Evolutionary conservation across 805 yeast species (phyloP), one percentile per base, ranked within the genome.

Genomic region (Kluyveromyces wickerhamii): DNA sequence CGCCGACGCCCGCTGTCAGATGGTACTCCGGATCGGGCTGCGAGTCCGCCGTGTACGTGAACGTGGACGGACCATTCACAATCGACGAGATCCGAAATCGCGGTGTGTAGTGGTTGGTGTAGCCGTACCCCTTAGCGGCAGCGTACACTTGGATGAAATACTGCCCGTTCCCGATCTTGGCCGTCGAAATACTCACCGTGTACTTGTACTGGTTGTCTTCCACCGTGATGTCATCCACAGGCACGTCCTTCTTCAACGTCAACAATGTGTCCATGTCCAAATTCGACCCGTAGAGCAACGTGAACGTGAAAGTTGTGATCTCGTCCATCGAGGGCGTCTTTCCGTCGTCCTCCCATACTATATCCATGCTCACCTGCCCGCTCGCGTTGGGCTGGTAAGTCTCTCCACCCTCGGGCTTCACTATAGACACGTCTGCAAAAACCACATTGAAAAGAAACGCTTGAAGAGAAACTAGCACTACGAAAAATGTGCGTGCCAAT

Each of bases 61-160:
- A 54, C n/a, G 62, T 50, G 11, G 59, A 44, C 10, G 39, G 44
- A 1, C 77, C 35, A 27, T 96, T 96, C 0, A 76, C 60, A 94
- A 89, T 82, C 8, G 79, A 86, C 0, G 66, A 54, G 40, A 89
- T 62, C 18, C 54, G 40, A 62, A 88, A 80, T 48, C 94, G 65
- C 24, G 70, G 67, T 4, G 87, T 54, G 57, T 85, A 85, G 52
- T 78, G 81, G 44, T 74, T 74, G 1, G 85, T 69, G 48, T 58
- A 60, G 21, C 72, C 74, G 5, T 61, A 63, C 18, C 49, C 45
- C 7, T 54, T 41, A 2, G 54, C 38, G 5, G 44, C 39, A 1
- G 85, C 72, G 42, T 67, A 71, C 21, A 87, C 54, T 62, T 89
- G 96, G 43, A 89, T 55, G 56, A 63, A 84, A 59, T 72, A 89